phyloP scores from a whole-genome alignment of 2,329 filamentous ascomycete genomes.

The Tetracladium maxilliforme region DNA sequence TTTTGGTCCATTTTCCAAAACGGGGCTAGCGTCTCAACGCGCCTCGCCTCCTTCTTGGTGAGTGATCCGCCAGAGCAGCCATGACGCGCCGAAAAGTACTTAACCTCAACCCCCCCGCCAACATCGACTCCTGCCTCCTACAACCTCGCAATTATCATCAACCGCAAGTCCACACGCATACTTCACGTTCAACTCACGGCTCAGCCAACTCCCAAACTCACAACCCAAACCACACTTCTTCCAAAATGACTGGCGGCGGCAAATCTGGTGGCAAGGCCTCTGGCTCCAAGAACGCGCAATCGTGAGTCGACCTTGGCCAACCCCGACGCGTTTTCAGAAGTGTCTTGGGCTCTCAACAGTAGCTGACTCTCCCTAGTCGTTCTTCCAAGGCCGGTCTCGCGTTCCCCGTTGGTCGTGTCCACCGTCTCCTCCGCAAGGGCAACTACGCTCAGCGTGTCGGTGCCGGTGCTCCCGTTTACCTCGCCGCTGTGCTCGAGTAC shows the following conservation, averaged over 20 bases:
- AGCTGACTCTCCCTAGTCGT: conserved; percentile 49
- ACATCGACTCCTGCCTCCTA: conserved; percentile 14
- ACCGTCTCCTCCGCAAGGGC: conserved; percentile 96
- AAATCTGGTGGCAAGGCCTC: conserved; percentile 99
- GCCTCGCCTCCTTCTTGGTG: too few species aligned
- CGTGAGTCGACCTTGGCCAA: conserved; percentile 57
- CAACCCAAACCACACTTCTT: conserved; percentile 23
- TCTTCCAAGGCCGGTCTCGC: conserved; percentile 99
- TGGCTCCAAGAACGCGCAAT: conserved; percentile 97
- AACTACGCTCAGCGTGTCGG: conserved; percentile 99
- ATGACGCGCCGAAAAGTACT: conserved; percentile 41
- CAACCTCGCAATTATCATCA: conserved; percentile 10
- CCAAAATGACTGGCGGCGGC: conserved; percentile 99
- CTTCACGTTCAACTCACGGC: conserved; percentile 13
- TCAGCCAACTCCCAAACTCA: conserved; percentile 17
- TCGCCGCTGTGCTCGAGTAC: conserved; percentile 95
- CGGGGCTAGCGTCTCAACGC: too few species aligned
- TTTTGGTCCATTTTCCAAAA: too few species aligned
- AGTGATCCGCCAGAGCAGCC: too few species aligned
- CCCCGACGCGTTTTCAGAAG: conserved; percentile 4
- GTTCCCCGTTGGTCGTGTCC: conserved; percentile 97
- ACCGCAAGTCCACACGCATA: conserved; percentile 9
- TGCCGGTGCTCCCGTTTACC: conserved; percentile 93
- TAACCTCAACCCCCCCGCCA: conserved; percentile 30
- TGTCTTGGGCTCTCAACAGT: conserved; percentile 3